Percentiles rank a stretch among this genome's conserved stretches.
Conservation (phyloP, 2,329 filamentous ascomycete genomes). For the Diaporthe sp. region DNA sequence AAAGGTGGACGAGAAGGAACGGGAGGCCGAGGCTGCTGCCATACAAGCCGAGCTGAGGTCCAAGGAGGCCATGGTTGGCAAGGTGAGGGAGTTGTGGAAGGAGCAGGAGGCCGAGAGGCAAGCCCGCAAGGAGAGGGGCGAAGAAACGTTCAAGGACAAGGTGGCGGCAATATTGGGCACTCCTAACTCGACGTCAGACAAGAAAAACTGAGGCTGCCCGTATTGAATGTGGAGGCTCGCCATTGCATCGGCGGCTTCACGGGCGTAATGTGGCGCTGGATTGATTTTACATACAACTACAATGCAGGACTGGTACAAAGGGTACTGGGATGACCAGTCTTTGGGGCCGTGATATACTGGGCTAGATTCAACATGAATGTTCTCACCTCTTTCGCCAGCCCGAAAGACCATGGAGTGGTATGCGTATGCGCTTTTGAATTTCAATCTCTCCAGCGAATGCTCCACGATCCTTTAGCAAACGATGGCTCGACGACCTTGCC, state of each 20-base stretch:
- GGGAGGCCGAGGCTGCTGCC: slow-evolving; percentile 74
- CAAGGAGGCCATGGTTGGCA: slow-evolving; percentile 70
- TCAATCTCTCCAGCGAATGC: slow-evolving; percentile 67
- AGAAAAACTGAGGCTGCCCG: slow-evolving; percentile 31
- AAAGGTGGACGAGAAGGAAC: slow-evolving; percentile 70
- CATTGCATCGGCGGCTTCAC: background rate
- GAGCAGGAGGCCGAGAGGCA: slow-evolving; percentile 68
- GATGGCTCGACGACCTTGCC: slow-evolving; percentile 71
- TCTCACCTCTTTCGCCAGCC: background rate
- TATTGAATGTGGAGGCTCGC: background rate
- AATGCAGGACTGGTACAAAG: background rate
- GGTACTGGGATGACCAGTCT: no score
- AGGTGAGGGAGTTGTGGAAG: slow-evolving; percentile 68
- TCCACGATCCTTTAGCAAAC: slow-evolving; percentile 74
- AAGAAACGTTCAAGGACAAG: slow-evolving; percentile 60
- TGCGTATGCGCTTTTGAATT: background rate
- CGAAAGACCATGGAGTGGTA: background rate
- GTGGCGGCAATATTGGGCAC: slow-evolving; percentile 50
- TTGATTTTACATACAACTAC: background rate
- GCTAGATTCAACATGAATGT: background rate
- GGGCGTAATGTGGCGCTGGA: background rate
- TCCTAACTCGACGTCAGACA: slow-evolving; percentile 29
- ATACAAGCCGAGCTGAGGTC: slow-evolving; percentile 73
- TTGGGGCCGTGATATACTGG: background rate
- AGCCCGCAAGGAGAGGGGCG: slow-evolving; percentile 70